Evolutionary conservation across 2,329 filamentous ascomycete genomes (phyloP).

Genomic region (Catunica adiposa): DNA sequence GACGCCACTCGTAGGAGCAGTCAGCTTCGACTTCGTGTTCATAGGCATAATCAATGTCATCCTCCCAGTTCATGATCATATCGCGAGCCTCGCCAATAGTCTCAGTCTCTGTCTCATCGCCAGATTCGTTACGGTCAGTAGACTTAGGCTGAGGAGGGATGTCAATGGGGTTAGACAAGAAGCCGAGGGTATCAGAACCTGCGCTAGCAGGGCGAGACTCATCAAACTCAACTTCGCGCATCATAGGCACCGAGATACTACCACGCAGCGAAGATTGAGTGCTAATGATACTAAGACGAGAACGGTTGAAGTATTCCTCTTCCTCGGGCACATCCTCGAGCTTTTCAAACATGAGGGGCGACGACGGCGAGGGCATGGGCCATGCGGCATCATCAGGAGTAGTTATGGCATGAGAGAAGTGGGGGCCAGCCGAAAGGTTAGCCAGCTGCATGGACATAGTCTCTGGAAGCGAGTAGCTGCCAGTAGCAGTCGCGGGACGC

Average conservation of each 20-base stretch:
- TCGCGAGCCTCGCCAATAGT: slow-evolving; percentile 19
- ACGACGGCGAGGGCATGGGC: slow-evolving; percentile 26
- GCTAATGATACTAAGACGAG: slow-evolving; percentile 30
- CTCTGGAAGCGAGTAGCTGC: slow-evolving; percentile 29
- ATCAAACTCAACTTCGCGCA: slow-evolving; percentile 22
- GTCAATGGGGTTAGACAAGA: slow-evolving; percentile 9
- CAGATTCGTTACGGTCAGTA: slow-evolving; percentile 18
- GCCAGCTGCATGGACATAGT: slow-evolving; percentile 21
- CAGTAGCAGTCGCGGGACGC: slow-evolving; percentile 27
- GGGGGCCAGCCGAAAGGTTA: slow-evolving; percentile 19
- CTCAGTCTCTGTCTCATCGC: slow-evolving; percentile 17
- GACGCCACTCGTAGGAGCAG: slow-evolving; percentile 50
- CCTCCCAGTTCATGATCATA: slow-evolving; percentile 41
- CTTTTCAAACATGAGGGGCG: slow-evolving; percentile 24
- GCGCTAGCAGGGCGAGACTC: slow-evolving; percentile 29
- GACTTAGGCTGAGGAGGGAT: slow-evolving; percentile 21
- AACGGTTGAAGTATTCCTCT: slow-evolving; percentile 34
- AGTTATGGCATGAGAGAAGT: slow-evolving; percentile 27
- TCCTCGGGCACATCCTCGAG: slow-evolving; percentile 47
- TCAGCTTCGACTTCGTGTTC: slow-evolving; percentile 51
- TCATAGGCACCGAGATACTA: slow-evolving; percentile 38
- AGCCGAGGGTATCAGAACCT: slow-evolving; percentile 36
- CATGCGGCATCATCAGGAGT: slow-evolving; percentile 28
- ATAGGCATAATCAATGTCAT: slow-evolving; percentile 55
- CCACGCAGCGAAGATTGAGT: slow-evolving; percentile 35